Evolutionary conservation across 495 filamentous ascomycete genomes (phyloP).

Genomic region (Aspergillus sclerotiicarbonarius): DNA sequence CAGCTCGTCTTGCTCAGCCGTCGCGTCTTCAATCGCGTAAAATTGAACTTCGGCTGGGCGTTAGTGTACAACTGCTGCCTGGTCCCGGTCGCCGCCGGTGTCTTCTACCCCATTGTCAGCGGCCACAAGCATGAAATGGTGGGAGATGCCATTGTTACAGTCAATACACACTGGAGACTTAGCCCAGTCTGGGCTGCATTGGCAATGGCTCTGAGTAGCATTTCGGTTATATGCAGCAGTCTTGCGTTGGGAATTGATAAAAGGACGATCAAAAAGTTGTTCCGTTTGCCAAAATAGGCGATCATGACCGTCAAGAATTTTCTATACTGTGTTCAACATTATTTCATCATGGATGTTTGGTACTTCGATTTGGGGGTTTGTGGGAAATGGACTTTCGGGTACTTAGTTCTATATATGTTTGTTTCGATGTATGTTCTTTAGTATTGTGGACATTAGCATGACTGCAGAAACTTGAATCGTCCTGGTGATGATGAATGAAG

Average conservation of each 20-base stretch:
- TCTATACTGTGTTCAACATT: too few relatives aligned
- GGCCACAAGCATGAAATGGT: slow-evolving; percentile 42
- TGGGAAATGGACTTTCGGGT: too few relatives aligned
- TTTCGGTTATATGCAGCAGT: slow-evolving; percentile 76
- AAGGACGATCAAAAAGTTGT: slow-evolving; percentile 24
- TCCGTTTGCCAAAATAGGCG: slow-evolving; percentile 12
- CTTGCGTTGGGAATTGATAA: slow-evolving; percentile 56
- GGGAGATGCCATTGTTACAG: slow-evolving; percentile 26
- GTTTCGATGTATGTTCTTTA: too few relatives aligned
- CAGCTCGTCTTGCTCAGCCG: slow-evolving; percentile 69
- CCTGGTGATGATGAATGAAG: too few relatives aligned
- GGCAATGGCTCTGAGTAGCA: slow-evolving; percentile 83
- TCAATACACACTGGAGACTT: slow-evolving; percentile 50
- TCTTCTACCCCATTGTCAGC: slow-evolving; percentile 66
- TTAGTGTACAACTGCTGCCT: slow-evolving; percentile 78
- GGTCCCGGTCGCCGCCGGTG: slow-evolving; percentile 81
- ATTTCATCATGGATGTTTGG: too few relatives aligned
- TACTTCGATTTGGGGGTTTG: too few relatives aligned
- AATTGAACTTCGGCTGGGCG: slow-evolving; percentile 88
- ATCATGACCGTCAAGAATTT: not conserved
- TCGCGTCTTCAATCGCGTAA: slow-evolving; percentile 73
- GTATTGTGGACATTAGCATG: too few relatives aligned
- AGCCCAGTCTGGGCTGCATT: slow-evolving; percentile 82
- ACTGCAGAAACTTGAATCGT: too few relatives aligned
- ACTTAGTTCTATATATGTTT: too few relatives aligned